Evolutionary conservation across 2,329 filamentous ascomycete species (phyloP), one percentile per base, ranked within the genome.

Genomic region (Penicillium sp.): DNA sequence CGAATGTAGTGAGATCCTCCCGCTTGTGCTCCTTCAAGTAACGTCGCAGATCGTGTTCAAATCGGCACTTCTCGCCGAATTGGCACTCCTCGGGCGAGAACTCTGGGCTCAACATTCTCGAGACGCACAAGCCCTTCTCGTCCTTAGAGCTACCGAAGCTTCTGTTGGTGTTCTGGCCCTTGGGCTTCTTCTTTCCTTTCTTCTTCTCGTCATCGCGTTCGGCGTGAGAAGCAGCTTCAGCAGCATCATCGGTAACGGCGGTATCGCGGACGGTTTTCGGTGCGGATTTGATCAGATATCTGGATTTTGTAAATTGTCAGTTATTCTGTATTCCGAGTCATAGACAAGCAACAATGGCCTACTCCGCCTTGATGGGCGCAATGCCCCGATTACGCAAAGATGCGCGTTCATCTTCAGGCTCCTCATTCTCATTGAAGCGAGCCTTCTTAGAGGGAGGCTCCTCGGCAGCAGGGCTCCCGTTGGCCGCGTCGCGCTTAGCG

Each of bases 1-100:
- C 83, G 69, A 96, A 89, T 0, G 89, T 91, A 5, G 84, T 83
- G 40, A 97, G 81, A 70, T 98, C 91, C 60, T 86, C 86, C 46
- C 91, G 87, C 65, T 94, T 93, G 61, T 92, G 90, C 57, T 95
- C 87, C 35, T 84, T 85, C 50, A 99, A 79, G 72, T 99, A 99
- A 72, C 87, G 88, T 62, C 95, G 87, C 47, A 99, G 78, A 69
- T 97, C 87, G 72, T 99, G 95, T 68, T 88, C 87, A 65, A 89
- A 86, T 65, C 87, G 91, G 80, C 95, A 99, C 61, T 85, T 87
- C 35, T 91, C 88, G 27, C 90, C 93, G 68, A 88, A 96, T 50
- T 80, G 83, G 76, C 95, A 98, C 27, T 87, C 79, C 19, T 73
- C 73, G 0, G 92, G 91, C 3, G 91, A 93, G 74, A 96, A 96